Evolutionary conservation across 306 rosid species (phyloP), one percentile per base, ranked within the genome.

Genomic region (Cyclanthera cordifolia): DNA sequence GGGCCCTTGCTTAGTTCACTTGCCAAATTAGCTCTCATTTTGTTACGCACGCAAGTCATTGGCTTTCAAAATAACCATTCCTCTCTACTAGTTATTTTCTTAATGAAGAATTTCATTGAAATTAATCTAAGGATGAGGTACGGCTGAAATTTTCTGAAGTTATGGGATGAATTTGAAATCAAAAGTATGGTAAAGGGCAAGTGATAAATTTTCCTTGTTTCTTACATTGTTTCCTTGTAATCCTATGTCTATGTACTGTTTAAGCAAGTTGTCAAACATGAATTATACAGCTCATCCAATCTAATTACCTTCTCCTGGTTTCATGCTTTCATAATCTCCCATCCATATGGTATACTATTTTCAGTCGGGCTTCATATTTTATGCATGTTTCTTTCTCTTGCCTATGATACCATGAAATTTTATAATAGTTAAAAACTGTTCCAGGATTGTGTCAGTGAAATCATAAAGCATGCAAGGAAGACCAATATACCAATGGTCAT

Each of bases 371-470:
- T 19, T 63, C 30, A 57, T 39, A 37, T 63, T 20, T 63, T 63
- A 67, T 47, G 7, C 71, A 67, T 23, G 11, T 25, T 67, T 45
- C 56, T 43, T 37, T 53, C 17, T 55, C 43, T 55, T 78, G 43
- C 46, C 39, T 34, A 43, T 74, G 67, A 52, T 43, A 59, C 53
- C 77, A 14, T 55, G 37, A 21, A 32, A 53, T 56, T 41, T 73
- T 65, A 75, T 75, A 66, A 47, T 54, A 69, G 58, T 84, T 70
- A 70, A 67, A 53, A 67, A 51, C 39, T 74, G 53, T 75, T 63
- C n/a, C 86, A 86, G 97, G 89, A 83, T 67, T 88, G 91, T 79
- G 94, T 85, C 72, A 83, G 88, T 71, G 79, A 85, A 75, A 86
- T 91, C 80, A 73, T 88, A 61, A 88, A 72, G 77, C 91, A 71